Conservation (phyloP, 2,329 filamentous ascomycete genomes). For the Fusarium oxysporum region DNA sequence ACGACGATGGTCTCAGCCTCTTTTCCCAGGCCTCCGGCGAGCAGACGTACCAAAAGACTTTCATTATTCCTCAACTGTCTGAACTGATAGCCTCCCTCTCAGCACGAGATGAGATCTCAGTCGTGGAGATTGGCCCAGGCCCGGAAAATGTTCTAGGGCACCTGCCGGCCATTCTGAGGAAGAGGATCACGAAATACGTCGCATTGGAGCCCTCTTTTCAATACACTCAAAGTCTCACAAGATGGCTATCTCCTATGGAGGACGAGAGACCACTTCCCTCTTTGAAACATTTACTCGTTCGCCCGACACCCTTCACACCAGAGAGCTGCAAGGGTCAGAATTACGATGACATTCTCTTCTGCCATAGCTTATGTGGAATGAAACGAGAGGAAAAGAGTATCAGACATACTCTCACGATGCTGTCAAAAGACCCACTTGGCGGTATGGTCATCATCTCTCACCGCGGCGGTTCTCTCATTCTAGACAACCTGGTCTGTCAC, state of each 20-base stretch:
- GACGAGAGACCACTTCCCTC: slow-evolving; percentile 53
- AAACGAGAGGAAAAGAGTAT: slow-evolving; percentile 60
- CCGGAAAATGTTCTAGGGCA: slow-evolving; percentile 64
- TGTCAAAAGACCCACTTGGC: slow-evolving; percentile 53
- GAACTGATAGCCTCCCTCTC: slow-evolving; percentile 56
- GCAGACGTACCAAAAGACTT: slow-evolving; percentile 59
- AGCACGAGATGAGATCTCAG: slow-evolving; percentile 58
- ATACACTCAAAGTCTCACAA: slow-evolving; percentile 58
- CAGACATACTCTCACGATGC: slow-evolving; percentile 59
- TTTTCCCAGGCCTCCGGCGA: slow-evolving; percentile 52
- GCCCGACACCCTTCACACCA: slow-evolving; percentile 52
- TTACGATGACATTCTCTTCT: slow-evolving; percentile 70
- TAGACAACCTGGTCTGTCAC: slow-evolving; percentile 63
- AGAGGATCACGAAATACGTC: slow-evolving; percentile 61
- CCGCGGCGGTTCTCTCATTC: slow-evolving; percentile 56
- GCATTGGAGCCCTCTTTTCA: slow-evolving; percentile 65
- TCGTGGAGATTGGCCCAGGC: slow-evolving; percentile 71
- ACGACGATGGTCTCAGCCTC: slow-evolving; percentile 60
- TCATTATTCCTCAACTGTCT: slow-evolving; percentile 63
- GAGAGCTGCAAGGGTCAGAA: slow-evolving; percentile 49
- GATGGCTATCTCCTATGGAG: slow-evolving; percentile 52
- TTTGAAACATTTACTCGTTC: slow-evolving; percentile 52
- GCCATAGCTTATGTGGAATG: slow-evolving; percentile 74
- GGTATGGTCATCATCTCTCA: slow-evolving; percentile 67
- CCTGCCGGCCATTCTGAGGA: slow-evolving; percentile 57